Evolutionary conservation across 345 rosid species (phyloP), one percentile per base, ranked within the genome.

Genomic region (Linum usitatissimum): DNA sequence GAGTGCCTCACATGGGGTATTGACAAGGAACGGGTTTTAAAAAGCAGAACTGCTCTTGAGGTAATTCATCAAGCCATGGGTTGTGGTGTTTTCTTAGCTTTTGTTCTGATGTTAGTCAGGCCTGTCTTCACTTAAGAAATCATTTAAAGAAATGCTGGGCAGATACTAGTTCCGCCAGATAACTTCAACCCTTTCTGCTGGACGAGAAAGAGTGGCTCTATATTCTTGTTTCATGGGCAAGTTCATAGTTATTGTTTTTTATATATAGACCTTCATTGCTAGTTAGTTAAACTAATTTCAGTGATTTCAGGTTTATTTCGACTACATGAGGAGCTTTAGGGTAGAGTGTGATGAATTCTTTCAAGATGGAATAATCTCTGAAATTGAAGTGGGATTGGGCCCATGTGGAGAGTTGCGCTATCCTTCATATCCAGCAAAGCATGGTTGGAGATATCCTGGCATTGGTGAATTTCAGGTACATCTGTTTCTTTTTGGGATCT

Each of bases 371-470:
- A 69, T 79, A 23, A 80, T 93, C 75, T 77, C 92, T 42, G 75
- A 82, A 91, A 74, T 93, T 84, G 92, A 82, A 70, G 80, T 93
- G 71, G 99, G 99, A 75, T 78, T 90, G 69, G 99, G 99, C 74
- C 95, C 97, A 15, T 87, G 97, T 65, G 99, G 99, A 68, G 97
- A 90, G 79, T 80, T 93, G 60, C 77, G 95, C 34, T 90, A 87
- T 68, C 99, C 99, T 57, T 90, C 99, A 57, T 87, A 80, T 76
- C 96, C 97, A 58, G 91, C 87, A 55, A 90, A 93, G 81, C 93
- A 90, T 73, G 99, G 99, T 61, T 93, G 99, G 99, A 84, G 94
- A 71, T 90, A 87, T 77, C 97, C 99, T 64, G 99, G 99, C 53
- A 81, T 90, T 71, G 99, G 99, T 68, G 94, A 88, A 84, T 90